A percentile compares a stretch with the other conserved stretches of the same genome.
phyloP scores from a whole-genome alignment of 179 eudicot species.

The Beta macrorhiza region DNA sequence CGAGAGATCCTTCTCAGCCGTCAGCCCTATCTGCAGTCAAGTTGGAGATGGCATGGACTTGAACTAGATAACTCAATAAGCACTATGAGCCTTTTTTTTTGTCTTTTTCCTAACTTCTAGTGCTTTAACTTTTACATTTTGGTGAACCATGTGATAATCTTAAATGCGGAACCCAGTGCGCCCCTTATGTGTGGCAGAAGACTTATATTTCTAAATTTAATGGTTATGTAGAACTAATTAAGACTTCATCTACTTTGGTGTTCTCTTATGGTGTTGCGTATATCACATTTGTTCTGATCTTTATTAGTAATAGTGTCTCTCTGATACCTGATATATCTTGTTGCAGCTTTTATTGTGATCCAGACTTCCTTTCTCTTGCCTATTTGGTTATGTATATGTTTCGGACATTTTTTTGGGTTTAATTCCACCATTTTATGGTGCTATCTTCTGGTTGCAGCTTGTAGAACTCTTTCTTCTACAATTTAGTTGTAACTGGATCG shows the following conservation, averaged over 20 bases:
- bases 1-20: constrained; percentile 86
- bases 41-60: constrained; percentile 97
- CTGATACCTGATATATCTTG: constrained; percentile 16
- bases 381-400: background rate
- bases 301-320: constrained; percentile 8
- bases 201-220: constrained; percentile 32
- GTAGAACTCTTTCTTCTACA: background rate
- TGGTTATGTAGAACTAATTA: constrained; percentile 39
- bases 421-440: constrained; percentile 2
- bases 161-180: constrained; percentile 38
- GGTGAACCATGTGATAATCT: constrained; percentile 36
- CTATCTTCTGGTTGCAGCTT: constrained; percentile 15
- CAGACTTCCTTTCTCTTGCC: background rate
- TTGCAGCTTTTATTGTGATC: background rate
- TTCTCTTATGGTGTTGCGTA: constrained; percentile 10
- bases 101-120: constrained; percentile 29
- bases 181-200: constrained; percentile 47
- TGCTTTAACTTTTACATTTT: constrained; percentile 20
- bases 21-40: constrained; percentile 87
- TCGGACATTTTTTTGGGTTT: constrained; percentile 3
- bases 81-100: constrained; percentile 25
- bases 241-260: constrained; percentile 33
- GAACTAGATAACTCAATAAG: constrained; percentile 59
- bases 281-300: constrained; percentile 11
- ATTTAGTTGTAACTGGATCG: background rate